phyloP scores from a whole-genome alignment of 75 land plant species.

The Pseudotsuga menziesii region DNA sequence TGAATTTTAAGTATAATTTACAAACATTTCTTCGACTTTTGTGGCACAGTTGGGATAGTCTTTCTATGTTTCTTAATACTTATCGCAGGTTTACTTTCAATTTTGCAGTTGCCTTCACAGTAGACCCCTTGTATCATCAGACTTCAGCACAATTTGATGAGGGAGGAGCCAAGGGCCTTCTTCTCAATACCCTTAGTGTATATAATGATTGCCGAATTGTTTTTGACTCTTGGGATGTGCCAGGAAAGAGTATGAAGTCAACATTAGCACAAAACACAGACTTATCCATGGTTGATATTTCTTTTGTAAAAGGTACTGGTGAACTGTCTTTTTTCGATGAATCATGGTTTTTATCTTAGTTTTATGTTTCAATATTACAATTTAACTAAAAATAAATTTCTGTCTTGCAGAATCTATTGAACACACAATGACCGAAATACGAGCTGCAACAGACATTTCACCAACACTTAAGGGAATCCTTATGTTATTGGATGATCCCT shows the following conservation, averaged over 20 bases:
- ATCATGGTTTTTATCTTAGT: not conserved
- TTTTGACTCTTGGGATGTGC: slow-evolving; percentile 86
- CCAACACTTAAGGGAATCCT: slow-evolving; percentile 65
- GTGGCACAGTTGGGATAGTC: not conserved
- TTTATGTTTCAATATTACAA: slow-evolving; percentile 5
- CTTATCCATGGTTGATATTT: slow-evolving; percentile 54
- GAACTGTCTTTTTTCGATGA: not conserved
- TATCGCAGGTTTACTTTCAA: not conserved
- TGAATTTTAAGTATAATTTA: not conserved
- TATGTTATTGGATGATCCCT: slow-evolving; percentile 61
- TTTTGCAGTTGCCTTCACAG: slow-evolving; percentile 76
- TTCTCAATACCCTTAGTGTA: slow-evolving; percentile 81
- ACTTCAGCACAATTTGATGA: slow-evolving; percentile 99
- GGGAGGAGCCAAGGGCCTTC: slow-evolving; percentile 97
- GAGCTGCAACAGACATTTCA: slow-evolving; percentile 52
- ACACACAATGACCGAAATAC: slow-evolving; percentile 43
- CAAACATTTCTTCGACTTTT: not conserved
- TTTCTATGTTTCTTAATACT: not conserved
- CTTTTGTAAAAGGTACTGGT: slow-evolving; percentile 67
- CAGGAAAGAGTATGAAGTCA: slow-evolving; percentile 47
- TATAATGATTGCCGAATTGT: slow-evolving; percentile 77
- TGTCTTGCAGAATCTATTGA: slow-evolving; percentile 61
- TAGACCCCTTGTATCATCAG: slow-evolving; percentile 96
- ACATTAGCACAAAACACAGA: slow-evolving; percentile 7
- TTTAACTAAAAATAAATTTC: not conserved